Base-by-base conservation (phyloP, 306 rosid species). In the Hylodesmum podocarpum region DNA sequence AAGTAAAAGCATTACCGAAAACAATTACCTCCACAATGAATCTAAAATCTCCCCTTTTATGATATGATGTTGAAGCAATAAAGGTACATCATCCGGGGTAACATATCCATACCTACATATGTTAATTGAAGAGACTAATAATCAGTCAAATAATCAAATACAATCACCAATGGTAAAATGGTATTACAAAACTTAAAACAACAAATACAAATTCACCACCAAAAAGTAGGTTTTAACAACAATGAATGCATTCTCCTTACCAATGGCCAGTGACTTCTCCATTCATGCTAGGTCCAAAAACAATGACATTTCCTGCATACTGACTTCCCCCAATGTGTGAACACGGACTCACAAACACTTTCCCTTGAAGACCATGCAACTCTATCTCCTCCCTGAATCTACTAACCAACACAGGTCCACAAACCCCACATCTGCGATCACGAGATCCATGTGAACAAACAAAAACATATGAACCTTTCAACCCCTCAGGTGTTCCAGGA, bases 401-500 rank as follows among this genome's bases (percentile, higher is more conserved):
- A 80, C 70, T 80, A 78, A 94, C 78, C 82, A 94, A 82, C 51
- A 86, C 94, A 33, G 98, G 98, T 33, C 98, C 97, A 79, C 98
- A 94, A 62, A 90, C 91, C 33, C 98, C 98, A 62, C 98, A 92
- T 59, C 97, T 94, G 15, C 97, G 96, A 87, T 94, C 98, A 31
- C 93, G 85, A 54, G 96, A 92, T 14, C 93, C 95, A 80, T 94
- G 98, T 36, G 91, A 89, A 84, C 98, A 94, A 50, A 92, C 97
- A 51, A 94, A 94, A 64, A 94, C 64, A 81, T 85, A 89, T 0
- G 93, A 86, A 83, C 89, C 95, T 78, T 70, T 94, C 73, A 94
- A 71, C 4, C 83, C 55, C 83, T 92, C 98, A 8, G 97, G 98
- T 27, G 91, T 86, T 85, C 97, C 97, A 57, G 97, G 97, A 78